Base-by-base conservation (phyloP, 805 yeast genomes). In the Blastobotrys chiropterorum region DNA sequence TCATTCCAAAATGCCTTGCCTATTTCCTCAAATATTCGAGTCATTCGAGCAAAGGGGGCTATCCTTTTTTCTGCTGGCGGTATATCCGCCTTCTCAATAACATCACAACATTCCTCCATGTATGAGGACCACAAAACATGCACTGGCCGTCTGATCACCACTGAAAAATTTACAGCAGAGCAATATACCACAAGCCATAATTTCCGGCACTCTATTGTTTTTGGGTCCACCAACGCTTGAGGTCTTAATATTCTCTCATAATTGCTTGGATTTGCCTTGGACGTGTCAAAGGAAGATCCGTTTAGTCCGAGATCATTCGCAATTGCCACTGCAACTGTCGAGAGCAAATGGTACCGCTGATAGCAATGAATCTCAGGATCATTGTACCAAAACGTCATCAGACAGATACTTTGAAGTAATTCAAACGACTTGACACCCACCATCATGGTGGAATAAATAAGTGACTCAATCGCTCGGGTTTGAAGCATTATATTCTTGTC, bases 341-440 rank as follows among this genome's bases (percentile, higher is more conserved):
- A 79, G 56, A 87, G 75, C 49, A 88, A 71, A 63, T 86, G 94
- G 57, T 83, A 82, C 46, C 95, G 78, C 52, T 95, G 79, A 59
- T 85, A 86, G 56, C 82, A 86, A 57, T 86, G 86, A 59, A 86
- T 72, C 66, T 88, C 96, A 0, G 96, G 86, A 2, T 87, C 79
- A 57, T 85, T 86, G 63, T 88, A 89, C 96, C 96, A 90, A 26
- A 83, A 66, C 21, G 85, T 77, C 49, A 85, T 70, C 3, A 86
- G 61, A 16, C 85, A 62, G 47, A 86, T 69, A 16, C 83, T 70
- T 63, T 83, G 82, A 40, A 89, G 69, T 38, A 87, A 67, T 63
- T 87, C 90, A 15, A 82, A 67, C 4, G 82, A 76, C 68, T 87
- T 90, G 51, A 79, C 75, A 16, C 96, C 96, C 21, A 78, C 72